Evolutionary conservation across 1,284 basidiomycete species (phyloP), one percentile per base, ranked within the genome.

Genomic region (Puccinia coronata): DNA sequence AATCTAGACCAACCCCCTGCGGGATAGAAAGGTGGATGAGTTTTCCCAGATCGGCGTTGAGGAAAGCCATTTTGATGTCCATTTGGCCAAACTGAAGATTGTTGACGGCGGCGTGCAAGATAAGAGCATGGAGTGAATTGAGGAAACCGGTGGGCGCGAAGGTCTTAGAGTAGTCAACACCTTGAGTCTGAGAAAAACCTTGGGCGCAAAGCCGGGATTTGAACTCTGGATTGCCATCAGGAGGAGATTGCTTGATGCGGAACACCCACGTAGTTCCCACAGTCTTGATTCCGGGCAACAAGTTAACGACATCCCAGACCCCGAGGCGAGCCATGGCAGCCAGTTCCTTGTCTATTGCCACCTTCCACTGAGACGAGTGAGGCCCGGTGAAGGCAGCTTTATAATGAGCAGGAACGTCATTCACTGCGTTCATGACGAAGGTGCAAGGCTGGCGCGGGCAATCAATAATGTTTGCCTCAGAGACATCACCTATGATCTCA

Each of bases 61-160:
- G 36, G 14, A 75, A 75, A 20, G 73, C 53, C 1, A 20, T 61
- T 61, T 59, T 59, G 2, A 47, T 41, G 49, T 63, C 73, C 20
- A 55, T 12, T 63, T 76, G 59, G 6, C 31, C n/a, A 31, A 63
- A 43, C 2, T 76, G 20, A 20, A 59, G 36, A 16, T 59, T 28
- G 23, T 4, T 59, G 0, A 55, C 12, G 6, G 67, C 23, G 4
- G 74, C 55, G 9, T 65, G 53, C 1, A 25, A 73, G 25, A 43
- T 57, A 9, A 57, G 25, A 25, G 43, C 36, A 25, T 20, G 25
- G 6, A 71, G 49, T 12, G 43, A 49, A 8, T 47, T 6, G 2
- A 71, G 43, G 2, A n/a, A 25, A 12, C 69, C 69, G 28, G 43
- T 71, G 3, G 69, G 43, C 8, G 25, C 41, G 12, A 49, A 25